These are phyloP conservation scores for Cordyceps cateniannulata DNA, from an alignment of 2,329 filamentous ascomycete species.

Conservation along the genomic window DNA sequence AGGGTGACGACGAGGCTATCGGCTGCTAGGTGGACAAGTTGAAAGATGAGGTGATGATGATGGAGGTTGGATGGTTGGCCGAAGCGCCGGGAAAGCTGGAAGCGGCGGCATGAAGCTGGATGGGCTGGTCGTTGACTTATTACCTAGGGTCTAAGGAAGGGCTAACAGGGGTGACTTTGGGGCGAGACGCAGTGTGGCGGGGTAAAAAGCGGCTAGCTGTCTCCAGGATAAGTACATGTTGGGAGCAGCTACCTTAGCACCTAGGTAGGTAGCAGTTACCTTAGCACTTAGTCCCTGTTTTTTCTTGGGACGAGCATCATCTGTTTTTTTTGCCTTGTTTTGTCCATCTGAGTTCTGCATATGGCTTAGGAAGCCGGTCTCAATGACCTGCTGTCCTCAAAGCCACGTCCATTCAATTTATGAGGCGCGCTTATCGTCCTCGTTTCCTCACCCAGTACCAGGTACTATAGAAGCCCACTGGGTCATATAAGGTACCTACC, in stretches of 20 bases:
- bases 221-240: background rate
- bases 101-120: conserved; percentile 3
- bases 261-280: background rate
- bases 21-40: background rate
- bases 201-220: background rate
- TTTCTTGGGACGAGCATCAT: no score
- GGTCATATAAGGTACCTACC: background rate
- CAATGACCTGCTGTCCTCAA: no score
- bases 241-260: background rate
- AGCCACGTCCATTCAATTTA: no score
- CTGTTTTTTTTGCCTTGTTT: no score
- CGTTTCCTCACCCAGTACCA: no score
- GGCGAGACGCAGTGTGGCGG: conserved; percentile 1
- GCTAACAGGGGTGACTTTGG: background rate
- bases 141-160: background rate
- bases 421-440: no score
- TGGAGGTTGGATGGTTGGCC: background rate
- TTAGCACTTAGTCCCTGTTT: no score
- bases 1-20: conserved; percentile 11
- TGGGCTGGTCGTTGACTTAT: background rate
- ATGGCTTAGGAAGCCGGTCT: no score
- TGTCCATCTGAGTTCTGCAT: no score
- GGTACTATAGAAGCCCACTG: no score
- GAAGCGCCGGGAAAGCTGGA: background rate
- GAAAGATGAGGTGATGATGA: background rate